Base-by-base conservation (phyloP, 148 eudicot genomes). In the Dianthus caryophyllus region DNA sequence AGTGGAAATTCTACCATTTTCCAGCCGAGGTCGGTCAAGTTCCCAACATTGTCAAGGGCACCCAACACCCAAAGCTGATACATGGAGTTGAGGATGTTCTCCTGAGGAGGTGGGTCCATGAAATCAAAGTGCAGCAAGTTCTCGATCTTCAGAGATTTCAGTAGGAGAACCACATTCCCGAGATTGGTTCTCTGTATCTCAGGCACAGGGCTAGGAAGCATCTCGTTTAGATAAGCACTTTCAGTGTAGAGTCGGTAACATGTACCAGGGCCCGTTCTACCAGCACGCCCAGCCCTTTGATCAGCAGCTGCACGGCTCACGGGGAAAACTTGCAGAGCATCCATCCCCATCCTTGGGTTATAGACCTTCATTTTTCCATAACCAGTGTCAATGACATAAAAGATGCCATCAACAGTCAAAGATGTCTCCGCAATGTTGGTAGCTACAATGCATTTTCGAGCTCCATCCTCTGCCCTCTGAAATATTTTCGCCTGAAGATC, bases 101-200 rank as follows among this genome's bases (percentile, higher is more conserved):
- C 98, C 72, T 90, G 98, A 2, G 97, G 98, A 69, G 98, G 98
- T 5, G 96, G 98, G 67, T 94, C 98, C 98, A 94, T 94, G 72
- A 94, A 94, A 77, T 94, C 96, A 47, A 94, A 94, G 79, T 94
- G 96, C 36, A 94, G 75, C 71, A 94, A 68, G 64, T 90, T 90
- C 55, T 90, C 97, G 6, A 94, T 79, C 76, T 94, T 90, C 14
- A 90, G 85, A 29, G 90, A 86, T 59, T 94, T 94, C 21, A 94
- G 90, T 52, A 94, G 78, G 73, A 94, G 66, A 38, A 94, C 97
- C 17, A 94, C 95, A 63, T 94, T 94, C 4, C 98, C 96, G 1
- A 94, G 92, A 73, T 94, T 94, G 51, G 97, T 90, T 75, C 98
- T 86, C 67, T 94, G 98, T 48, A 94, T 94, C 81, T 94, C 98